Evolutionary conservation across 2,329 filamentous ascomycete species (phyloP).

Genomic region (Gyromitra esculenta): DNA sequence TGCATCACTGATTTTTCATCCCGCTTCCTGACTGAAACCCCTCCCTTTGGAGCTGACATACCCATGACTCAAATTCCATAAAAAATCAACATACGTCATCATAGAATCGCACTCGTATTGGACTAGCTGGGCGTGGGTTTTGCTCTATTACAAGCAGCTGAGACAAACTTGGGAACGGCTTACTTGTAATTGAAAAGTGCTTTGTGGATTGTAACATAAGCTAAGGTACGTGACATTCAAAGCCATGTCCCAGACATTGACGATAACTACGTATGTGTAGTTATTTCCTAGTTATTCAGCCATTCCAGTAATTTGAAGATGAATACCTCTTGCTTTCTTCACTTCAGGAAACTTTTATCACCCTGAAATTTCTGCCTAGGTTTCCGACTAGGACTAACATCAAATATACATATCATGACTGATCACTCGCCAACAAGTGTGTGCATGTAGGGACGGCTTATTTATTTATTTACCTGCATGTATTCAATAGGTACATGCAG

Average conservation of each 20-base stretch:
- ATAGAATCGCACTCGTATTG: slow-evolving; percentile 17
- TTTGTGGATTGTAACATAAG: neutral
- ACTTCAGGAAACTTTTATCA: neutral
- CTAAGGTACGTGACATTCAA: neutral
- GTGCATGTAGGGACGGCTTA: too few relatives aligned
- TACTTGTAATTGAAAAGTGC: neutral
- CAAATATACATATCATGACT: neutral
- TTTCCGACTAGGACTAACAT: neutral
- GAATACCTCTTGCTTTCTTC: neutral
- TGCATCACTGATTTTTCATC: slow-evolving; percentile 5
- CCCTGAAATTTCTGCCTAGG: neutral
- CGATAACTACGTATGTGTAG: neutral
- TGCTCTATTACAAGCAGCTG: neutral
- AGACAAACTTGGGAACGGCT: neutral
- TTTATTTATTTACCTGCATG: too few relatives aligned
- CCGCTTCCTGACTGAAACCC: neutral
- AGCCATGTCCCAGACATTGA: neutral
- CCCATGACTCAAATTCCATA: neutral
- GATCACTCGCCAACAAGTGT: neutral
- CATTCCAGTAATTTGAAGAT: neutral
- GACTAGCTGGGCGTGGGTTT: neutral
- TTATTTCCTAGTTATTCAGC: neutral
- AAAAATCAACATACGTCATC: neutral
- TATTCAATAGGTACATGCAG: too few relatives aligned
- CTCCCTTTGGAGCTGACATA: neutral